Base-by-base conservation (phyloP, 257 asterid genomes). In the Solanum peruvianum region DNA sequence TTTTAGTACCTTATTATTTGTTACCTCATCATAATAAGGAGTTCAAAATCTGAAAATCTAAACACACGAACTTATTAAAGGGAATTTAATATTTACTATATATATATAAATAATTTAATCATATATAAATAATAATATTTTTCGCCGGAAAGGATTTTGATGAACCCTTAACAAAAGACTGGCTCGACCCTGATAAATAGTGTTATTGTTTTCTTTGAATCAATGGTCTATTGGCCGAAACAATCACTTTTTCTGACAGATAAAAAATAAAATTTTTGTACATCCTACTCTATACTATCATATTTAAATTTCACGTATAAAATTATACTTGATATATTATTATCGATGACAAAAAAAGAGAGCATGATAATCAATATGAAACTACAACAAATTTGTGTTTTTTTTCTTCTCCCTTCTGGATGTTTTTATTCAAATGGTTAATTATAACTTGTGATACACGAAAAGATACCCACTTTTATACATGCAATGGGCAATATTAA, bases 401-500 rank as follows among this genome's bases (percentile, higher is more conserved):
- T 23, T n/a, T 62, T 23, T 62, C n/a, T 62, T 23, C 27, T n/a
- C 31, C 69, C 29, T 62, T 23, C 31, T 62, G 7, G 31, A 62
- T 23, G 70, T 62, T 23, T 23, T 62, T 62, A 62, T 62, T 62
- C 70, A 13, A 25, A 42, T 42, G n/a, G 31, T 21, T 52, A 52
- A 52, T n/a, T 52, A 44, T 62, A 77, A 77, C 62, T 18, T 44
- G 83, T 77, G 83, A 15, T 42, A 23, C 83, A 77, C 83, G 83
- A n/a, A 76, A 72, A 35, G 81, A 37, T 35, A 35, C 49, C 25
- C 25, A 56, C 25, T 20, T 20, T 56, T 56, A 56, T 56, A 10
- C 1, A 56, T 56, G 66, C 66, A 20, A 56, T 56, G 66, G 66
- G 25, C 11, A 56, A 52, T 52, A 52, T 52, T 52, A 6, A 2